Conservation (phyloP, 179 eudicot genomes). For the Silene coronaria region DNA sequence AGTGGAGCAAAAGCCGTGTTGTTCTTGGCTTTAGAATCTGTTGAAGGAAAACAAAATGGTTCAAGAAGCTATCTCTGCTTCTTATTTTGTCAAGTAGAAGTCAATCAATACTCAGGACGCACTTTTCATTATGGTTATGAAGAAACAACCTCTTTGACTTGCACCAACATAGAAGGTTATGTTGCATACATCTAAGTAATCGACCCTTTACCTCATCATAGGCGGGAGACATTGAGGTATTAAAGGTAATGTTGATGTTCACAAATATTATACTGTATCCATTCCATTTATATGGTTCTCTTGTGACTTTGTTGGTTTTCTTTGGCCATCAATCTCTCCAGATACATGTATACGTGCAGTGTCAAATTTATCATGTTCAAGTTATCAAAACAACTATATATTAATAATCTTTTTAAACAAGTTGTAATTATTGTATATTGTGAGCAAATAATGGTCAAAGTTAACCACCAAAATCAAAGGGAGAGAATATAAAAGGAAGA, state of each 20-base stretch:
- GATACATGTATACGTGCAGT: background rate
- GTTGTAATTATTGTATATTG: background rate
- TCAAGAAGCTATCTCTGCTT: background rate
- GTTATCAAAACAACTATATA: background rate
- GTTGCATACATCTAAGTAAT: background rate
- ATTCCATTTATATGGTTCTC: background rate
- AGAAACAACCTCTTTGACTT: background rate
- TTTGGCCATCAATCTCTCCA: background rate
- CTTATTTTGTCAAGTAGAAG: background rate
- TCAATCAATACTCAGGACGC: background rate
- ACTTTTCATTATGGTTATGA: background rate
- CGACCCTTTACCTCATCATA: background rate
- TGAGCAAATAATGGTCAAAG: background rate
- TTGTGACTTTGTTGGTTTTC: background rate
- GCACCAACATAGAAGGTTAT: background rate
- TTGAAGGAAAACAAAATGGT: background rate
- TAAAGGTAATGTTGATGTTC: background rate
- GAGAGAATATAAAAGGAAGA: background rate
- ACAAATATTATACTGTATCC: background rate
- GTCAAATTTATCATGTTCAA: background rate
- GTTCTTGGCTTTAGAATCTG: background rate
- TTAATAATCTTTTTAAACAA: too few relatives aligned
- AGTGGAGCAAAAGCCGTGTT: background rate
- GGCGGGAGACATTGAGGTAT: background rate
- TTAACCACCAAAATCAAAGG: background rate